phyloP scores from a whole-genome alignment of 129 eudicot species.

The Escallonia herrerae region DNA sequence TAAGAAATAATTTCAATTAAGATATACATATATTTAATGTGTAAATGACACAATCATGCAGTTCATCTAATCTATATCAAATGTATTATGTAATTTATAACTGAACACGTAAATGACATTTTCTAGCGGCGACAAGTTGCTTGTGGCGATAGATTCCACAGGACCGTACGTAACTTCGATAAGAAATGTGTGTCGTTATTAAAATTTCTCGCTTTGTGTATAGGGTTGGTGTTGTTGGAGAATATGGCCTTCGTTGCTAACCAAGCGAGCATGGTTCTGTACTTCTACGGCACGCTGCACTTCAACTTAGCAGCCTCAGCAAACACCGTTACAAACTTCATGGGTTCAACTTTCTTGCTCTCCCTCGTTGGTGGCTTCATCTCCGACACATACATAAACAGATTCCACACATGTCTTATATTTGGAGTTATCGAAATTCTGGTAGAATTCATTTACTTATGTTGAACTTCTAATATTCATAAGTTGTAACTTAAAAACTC shows the following conservation, averaged over 20 bases:
- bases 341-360: conserved; percentile 67
- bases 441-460: conserved; percentile 18
- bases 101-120: no score
- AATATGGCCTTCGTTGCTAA: conserved; percentile 65
- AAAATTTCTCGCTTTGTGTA: neutral
- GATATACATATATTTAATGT: no score
- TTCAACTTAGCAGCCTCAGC: conserved; percentile 56
- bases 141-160: neutral
- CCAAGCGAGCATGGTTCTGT: conserved; percentile 54
- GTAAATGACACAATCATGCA: no score
- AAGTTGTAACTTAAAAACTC: no score
- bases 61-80: no score
- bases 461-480: no score
- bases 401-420: conserved; percentile 36
- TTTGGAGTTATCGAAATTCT: conserved; percentile 50
- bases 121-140: neutral
- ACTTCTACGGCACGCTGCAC: conserved; percentile 38
- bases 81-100: no score
- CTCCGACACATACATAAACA: conserved; percentile 57
- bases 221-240: conserved; percentile 57
- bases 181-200: no score
- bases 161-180: neutral
- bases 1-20: no score
- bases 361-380: conserved; percentile 64
- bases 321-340: conserved; percentile 62